Evolutionary conservation across 73 alveolate species (phyloP).

Genomic region (Stentor coeruleus): DNA sequence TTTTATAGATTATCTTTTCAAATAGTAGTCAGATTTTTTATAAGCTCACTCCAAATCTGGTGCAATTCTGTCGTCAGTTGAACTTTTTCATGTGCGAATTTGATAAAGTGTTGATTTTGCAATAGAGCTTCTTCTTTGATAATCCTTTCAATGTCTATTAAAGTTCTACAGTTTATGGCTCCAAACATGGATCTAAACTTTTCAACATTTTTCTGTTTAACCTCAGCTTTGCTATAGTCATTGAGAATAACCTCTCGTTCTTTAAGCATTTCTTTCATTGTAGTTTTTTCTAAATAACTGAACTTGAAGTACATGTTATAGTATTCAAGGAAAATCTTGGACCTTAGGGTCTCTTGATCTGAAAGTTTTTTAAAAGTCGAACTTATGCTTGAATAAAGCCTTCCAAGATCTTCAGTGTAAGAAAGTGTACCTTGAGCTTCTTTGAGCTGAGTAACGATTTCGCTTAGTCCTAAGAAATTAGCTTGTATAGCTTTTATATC

Average conservation of each 20-base stretch:
- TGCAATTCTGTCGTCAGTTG: background rate
- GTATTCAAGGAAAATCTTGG: background rate
- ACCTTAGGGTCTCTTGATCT: background rate
- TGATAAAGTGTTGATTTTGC: background rate
- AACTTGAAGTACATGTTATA: background rate
- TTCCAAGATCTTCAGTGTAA: background rate
- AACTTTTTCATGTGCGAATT: background rate
- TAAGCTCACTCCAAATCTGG: background rate
- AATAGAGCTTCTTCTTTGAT: background rate
- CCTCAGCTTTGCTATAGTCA: background rate
- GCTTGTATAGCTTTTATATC: background rate
- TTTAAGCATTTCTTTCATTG: background rate
- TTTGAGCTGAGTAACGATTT: background rate
- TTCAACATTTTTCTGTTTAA: background rate
- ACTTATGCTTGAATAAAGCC: background rate
- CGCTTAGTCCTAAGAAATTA: background rate
- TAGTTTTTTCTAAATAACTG: background rate
- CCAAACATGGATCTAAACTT: background rate
- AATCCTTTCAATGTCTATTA: background rate
- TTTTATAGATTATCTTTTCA: slow-evolving; percentile 38
- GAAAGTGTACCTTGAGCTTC: background rate
- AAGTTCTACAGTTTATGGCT: background rate
- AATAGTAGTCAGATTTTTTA: background rate
- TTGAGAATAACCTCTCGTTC: background rate
- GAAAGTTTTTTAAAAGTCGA: too few relatives aligned